Evolutionary conservation across 257 asterid species (phyloP), one percentile per base, ranked within the genome.

Genomic region (Fraxinus americana): DNA sequence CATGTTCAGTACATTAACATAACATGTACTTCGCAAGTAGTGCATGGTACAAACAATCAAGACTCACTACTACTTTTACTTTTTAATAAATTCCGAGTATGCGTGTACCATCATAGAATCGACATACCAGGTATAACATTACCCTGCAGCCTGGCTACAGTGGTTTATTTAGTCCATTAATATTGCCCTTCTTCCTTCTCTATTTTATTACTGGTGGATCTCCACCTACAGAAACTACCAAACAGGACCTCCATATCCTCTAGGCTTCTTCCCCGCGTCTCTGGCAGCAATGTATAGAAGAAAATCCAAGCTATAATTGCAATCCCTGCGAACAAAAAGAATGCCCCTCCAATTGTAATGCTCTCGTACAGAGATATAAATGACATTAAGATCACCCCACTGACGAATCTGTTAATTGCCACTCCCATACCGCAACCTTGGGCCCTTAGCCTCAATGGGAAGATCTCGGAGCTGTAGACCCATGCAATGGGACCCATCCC

Each of bases 241-340:
- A 88, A 88, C 80, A 84, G 61, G 23, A 4, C 77, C 80, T 86
- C 89, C 82, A 84, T 83, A 12, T 88, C 91, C 83, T 86, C 88
- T 70, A 84, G 81, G 39, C 67, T 76, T 41, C 85, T 67, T 3
- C 89, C 91, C 67, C 39, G 59, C 4, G 88, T 85, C 67, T 87
- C 91, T 0, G 89, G 89, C 32, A 85, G 61, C 85, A 83, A 43
- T 1, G 86, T 77, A 38, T 77, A 87, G 81, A 83, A 87, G 88
- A 87, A 85, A 65, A 85, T 19, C 85, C 87, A 88, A 41, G 80
- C 86, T n/a, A 75, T 0, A 1, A 35, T 1, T 0, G 77, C 80
- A 36, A 88, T 73, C 7, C 80, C 89, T 0, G 80, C 10, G 75
- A 67, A 85, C 75, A 88, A 39, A 54, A 77, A 80, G 87, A 85